Base-by-base conservation (phyloP, 768 basidiomycete species). In the Suillus clintonianus region DNA sequence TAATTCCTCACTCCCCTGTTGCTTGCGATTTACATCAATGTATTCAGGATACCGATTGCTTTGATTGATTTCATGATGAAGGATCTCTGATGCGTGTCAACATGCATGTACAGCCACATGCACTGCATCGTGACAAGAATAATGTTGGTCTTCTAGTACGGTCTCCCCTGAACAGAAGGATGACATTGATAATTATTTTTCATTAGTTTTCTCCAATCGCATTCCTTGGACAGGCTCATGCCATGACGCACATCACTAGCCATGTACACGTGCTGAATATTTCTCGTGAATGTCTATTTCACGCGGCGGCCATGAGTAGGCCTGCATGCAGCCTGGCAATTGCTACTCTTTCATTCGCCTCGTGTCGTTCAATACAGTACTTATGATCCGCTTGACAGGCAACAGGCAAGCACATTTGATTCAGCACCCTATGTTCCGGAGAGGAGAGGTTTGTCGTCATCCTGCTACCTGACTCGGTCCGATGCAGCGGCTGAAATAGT, bases 1-100 rank as follows among this genome's bases (percentile, higher is more conserved):
- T 62, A 51, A 62, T 66, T 62, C 43, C 64, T 65, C 53, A 32
- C 48, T 55, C 43, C 55, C 30, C 15, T 34, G 45, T 45, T 42
- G 32, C 30, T 32, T 45, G 53, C 42, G 24, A 43, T 27, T 43
- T 19, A 42, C 15, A 51, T 36, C 19, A 42, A 24, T 62, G 59
- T 63, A 63, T 62, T 39, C 42, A 13, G 30, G 10, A 34, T 19
- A 14, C 32, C 34, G 51, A 34, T 53, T n/a, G 34, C 13, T 34
- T 19, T n/a, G 53, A 34, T 54, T n/a, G 13, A n/a, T n/a, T 14
- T 55, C 22, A 37, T 15, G 11, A 53, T n/a, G 19, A 34, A 34
- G 51, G n/a, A 54, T 51, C 17, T 36, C 34, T 6, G 2, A 47
- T 11, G 19, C 50, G 27, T 27, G 27, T 27, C 27, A 27, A 27